These are phyloP conservation scores for Croton setiger DNA, from an alignment of 441 rosid genomes.

Conservation along the genomic window DNA sequence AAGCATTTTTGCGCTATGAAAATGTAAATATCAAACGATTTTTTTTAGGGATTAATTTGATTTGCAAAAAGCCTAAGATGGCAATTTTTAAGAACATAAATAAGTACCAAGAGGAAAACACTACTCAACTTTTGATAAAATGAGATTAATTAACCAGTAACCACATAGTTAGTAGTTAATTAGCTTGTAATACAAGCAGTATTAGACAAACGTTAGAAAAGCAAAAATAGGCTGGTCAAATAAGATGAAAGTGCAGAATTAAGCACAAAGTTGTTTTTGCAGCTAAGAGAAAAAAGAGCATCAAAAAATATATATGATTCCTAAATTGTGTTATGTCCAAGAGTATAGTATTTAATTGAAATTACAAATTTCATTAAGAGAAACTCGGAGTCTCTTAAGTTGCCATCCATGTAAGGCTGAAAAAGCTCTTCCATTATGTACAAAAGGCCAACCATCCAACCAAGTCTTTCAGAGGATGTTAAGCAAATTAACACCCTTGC, in stretches of 20 bases:
- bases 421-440: slow-evolving; percentile 55
- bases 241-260: background rate
- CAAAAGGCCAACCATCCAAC: slow-evolving; percentile 50
- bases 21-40: too few species aligned
- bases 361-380: slow-evolving; percentile 30
- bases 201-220: background rate
- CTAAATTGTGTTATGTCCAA: slow-evolving; percentile 11
- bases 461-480: slow-evolving; percentile 20
- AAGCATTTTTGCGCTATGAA: too few species aligned
- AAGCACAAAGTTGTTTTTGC: background rate
- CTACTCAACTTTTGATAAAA: too few species aligned
- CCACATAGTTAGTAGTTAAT: too few species aligned
- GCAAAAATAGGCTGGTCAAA: background rate
- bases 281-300: slow-evolving; percentile 2
- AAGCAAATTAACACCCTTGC: slow-evolving; percentile 8
- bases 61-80: too few species aligned
- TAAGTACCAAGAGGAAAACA: too few species aligned
- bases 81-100: too few species aligned
- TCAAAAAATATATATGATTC: background rate
- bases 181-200: too few species aligned
- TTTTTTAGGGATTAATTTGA: too few species aligned
- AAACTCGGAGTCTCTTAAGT: slow-evolving; percentile 23
- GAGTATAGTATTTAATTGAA: slow-evolving; percentile 10
- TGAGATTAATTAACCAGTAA: too few species aligned
- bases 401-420: slow-evolving; percentile 29